These are phyloP conservation scores for Pythium guiyangense DNA, from an alignment of 352 stramenopile genomes.

Conservation along the genomic window DNA sequence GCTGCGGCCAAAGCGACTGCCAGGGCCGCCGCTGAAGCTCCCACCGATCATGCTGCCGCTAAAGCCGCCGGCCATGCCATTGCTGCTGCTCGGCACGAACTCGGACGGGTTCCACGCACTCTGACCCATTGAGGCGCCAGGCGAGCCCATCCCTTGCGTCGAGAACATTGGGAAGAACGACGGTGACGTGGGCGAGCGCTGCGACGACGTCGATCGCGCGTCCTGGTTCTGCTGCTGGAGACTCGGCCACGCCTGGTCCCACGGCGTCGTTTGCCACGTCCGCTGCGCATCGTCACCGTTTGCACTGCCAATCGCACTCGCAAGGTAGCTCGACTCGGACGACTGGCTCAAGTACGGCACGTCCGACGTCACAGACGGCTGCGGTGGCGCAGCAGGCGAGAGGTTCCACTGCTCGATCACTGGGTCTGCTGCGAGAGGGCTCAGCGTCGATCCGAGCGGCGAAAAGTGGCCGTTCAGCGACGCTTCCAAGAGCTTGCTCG, in stretches of 20 bases:
- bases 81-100: constrained; percentile 13
- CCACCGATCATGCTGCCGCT: constrained; percentile 38
- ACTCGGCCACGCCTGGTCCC: constrained; percentile 53
- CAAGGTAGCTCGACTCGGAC: constrained; percentile 42
- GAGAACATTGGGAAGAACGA: constrained; percentile 62
- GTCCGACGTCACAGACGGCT: constrained; percentile 23
- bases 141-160: constrained; percentile 15
- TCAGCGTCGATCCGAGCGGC: constrained; percentile 43
- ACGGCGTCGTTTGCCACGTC: constrained; percentile 48
- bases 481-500: constrained; percentile 40
- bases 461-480: constrained; percentile 41
- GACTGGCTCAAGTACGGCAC: constrained; percentile 38
- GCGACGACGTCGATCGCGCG: constrained; percentile 29
- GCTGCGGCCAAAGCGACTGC: constrained; percentile 13
- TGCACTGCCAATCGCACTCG: constrained; percentile 27
- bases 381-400: constrained; percentile 46
- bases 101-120: constrained; percentile 20
- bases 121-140: constrained; percentile 6
- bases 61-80: constrained; percentile 32
- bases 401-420: constrained; percentile 82
- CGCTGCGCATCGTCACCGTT: constrained; percentile 27
- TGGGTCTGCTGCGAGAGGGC: constrained; percentile 45
- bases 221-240: constrained; percentile 23
- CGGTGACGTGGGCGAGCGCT: constrained; percentile 31
- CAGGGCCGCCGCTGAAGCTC: constrained; percentile 19